Evolutionary conservation across 345 rosid genomes (phyloP), one percentile per base, ranked within the genome.

Genomic region (Aquilaria yunnanensis): DNA sequence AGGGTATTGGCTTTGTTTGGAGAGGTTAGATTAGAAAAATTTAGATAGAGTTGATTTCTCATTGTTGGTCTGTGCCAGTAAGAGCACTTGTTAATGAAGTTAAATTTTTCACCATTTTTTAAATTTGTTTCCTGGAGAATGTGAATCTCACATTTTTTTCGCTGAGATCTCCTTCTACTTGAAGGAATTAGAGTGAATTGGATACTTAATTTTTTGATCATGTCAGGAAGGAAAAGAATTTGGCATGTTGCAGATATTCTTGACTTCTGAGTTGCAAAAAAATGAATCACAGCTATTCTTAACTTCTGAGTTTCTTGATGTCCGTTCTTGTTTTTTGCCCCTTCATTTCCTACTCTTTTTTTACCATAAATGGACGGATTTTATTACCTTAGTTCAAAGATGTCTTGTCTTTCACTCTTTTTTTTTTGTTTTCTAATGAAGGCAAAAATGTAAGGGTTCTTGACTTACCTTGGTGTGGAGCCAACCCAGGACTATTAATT

Each of bases 1-100:
- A 23, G 23, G 23, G 23, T 23, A 23, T 23, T 23, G 86, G 63
- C 68, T 82, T 37, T 85, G 89, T 95, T 68, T 83, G 50, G 96
- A 89, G 60, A 85, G 80, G 68, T 47, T 73, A 61, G 66, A 52
- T 60, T 71, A 85, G 80, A 76, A 81, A 65, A 86, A 81, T 49
- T 86, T 86, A 75, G 82, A 83, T 56, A 82, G 63, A 56, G 57
- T 74, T 63, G 94, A 83, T 32, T 92, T 89, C 87, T 85, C 96
- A 52, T 70, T 92, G 78, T 74, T 84, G 77, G 85, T 92, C 65
- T 79, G 83, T 66, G 97, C 97, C 72, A 70, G 77, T 80, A 89
- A 81, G 89, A 83, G 63, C 51, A 54, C 74, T 52, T 74, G 70
- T 33, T 57, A 54, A 76, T 54, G 51, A 59, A 63, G 60, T 61